These are phyloP conservation scores for Epichloe uncinata DNA, from an alignment of 2,329 filamentous ascomycete genomes.

Conservation along the genomic window DNA sequence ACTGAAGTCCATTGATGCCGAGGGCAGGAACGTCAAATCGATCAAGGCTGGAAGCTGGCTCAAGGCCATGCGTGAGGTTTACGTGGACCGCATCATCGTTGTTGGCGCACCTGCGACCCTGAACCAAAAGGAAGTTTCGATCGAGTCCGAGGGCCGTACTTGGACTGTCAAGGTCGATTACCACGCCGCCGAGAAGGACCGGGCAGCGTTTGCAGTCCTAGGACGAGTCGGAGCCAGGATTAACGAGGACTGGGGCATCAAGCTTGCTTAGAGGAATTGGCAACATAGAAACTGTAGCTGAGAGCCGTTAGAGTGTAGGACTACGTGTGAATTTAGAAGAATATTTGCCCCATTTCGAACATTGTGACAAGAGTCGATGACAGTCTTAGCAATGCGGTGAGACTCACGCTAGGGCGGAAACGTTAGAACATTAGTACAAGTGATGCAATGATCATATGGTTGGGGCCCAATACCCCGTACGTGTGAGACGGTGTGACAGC, in stretches of 20 bases:
- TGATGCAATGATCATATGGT: too few species aligned
- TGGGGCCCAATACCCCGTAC: too few species aligned
- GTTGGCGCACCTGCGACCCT: conserved; percentile 66
- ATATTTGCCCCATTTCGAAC: too few species aligned
- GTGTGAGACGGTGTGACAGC: too few species aligned
- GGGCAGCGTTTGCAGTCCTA: conserved; percentile 38
- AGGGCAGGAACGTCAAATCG: conserved; percentile 37
- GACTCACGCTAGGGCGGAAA: too few species aligned
- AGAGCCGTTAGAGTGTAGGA: background rate
- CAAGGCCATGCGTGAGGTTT: conserved; percentile 64
- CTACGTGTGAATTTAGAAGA: background rate
- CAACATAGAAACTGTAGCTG: background rate
- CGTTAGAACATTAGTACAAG: too few species aligned
- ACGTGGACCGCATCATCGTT: conserved; percentile 72
- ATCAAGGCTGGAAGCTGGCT: conserved; percentile 55
- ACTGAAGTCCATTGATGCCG: conserved; percentile 58
- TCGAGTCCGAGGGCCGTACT: conserved; percentile 38
- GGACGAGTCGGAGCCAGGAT: conserved; percentile 38
- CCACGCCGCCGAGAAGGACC: conserved; percentile 30
- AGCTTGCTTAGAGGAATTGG: conserved; percentile 9
- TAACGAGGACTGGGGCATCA: conserved; percentile 40
- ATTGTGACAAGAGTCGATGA: too few species aligned
- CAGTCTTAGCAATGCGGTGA: too few species aligned
- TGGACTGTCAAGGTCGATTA: conserved; percentile 50
- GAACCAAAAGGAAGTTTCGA: conserved; percentile 48